Evolutionary conservation across 768 basidiomycete genomes (phyloP).

Genomic region (Psilocybe sp.): DNA sequence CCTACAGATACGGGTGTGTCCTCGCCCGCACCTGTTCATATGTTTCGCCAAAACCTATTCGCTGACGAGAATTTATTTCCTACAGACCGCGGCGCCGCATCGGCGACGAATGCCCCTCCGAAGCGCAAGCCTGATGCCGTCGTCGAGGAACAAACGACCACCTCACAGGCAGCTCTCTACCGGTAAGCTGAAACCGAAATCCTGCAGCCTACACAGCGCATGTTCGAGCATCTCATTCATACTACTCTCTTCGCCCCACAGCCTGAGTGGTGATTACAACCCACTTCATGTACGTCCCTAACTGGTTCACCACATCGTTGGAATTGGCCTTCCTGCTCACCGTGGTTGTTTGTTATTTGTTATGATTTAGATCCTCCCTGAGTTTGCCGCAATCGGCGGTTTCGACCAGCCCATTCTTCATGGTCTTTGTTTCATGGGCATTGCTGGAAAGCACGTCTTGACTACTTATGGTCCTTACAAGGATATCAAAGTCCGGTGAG

Average conservation of each 20-base stretch:
- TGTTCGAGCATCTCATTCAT: neutral
- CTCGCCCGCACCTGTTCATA: neutral
- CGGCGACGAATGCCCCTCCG: conserved; percentile 78
- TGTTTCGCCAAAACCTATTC: neutral
- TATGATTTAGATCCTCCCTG: conserved; percentile 73
- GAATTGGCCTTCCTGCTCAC: neutral
- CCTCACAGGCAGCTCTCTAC: conserved; percentile 87
- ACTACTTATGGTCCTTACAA: conserved; percentile 82
- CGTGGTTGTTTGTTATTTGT: neutral
- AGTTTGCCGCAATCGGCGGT: conserved; percentile 93
- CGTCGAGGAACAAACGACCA: conserved; percentile 82
- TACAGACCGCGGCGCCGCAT: conserved; percentile 88
- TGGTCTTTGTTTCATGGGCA: conserved; percentile 89
- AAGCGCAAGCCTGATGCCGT: conserved; percentile 82
- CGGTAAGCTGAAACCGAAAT: conserved; percentile 44
- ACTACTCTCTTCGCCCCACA: conserved; percentile 22
- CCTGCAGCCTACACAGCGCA: neutral
- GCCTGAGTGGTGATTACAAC: conserved; percentile 88
- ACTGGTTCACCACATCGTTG: neutral
- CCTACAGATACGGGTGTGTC: too few species aligned
- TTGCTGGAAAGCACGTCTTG: conserved; percentile 88
- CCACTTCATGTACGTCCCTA: conserved; percentile 66
- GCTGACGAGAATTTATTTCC: neutral
- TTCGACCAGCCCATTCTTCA: conserved; percentile 90
- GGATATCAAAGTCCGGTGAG: conserved; percentile 93